Evolutionary conservation across 1,284 basidiomycete species (phyloP).

Genomic region (Bothia castanella): DNA sequence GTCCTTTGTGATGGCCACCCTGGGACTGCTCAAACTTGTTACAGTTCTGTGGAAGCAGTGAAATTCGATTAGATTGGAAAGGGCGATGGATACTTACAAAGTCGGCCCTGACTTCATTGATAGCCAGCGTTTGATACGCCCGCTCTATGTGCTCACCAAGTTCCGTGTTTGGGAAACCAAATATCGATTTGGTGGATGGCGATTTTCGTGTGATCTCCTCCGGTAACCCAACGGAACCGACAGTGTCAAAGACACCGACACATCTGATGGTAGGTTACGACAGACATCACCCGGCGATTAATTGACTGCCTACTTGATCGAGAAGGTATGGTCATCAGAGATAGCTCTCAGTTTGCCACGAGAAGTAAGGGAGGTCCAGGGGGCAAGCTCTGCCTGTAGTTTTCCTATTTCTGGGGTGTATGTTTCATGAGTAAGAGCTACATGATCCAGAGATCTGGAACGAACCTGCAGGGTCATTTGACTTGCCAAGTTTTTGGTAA

Average conservation of each 20-base stretch:
- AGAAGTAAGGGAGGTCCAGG: slow-evolving; percentile 49
- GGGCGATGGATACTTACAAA: slow-evolving; percentile 46
- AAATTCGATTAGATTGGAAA: not conserved
- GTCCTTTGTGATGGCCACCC: slow-evolving; percentile 49
- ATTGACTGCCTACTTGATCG: slow-evolving; percentile 50
- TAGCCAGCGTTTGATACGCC: slow-evolving; percentile 63
- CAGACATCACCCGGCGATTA: not conserved
- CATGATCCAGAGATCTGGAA: not conserved
- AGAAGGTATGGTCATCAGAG: slow-evolving; percentile 46
- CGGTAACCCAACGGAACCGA: slow-evolving; percentile 64
- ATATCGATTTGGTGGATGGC: slow-evolving; percentile 43
- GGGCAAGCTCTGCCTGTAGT: slow-evolving; percentile 44
- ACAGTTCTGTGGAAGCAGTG: slow-evolving; percentile 43
- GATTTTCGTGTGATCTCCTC: slow-evolving; percentile 51
- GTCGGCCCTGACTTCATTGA: slow-evolving; percentile 61
- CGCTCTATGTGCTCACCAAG: slow-evolving; percentile 61
- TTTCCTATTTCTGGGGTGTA: slow-evolving; percentile 39
- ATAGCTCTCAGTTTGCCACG: slow-evolving; percentile 51
- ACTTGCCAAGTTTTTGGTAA: slow-evolving; percentile 59
- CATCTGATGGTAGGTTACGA: slow-evolving; percentile 41
- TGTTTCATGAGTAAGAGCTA: not conserved
- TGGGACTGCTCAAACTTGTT: slow-evolving; percentile 59
- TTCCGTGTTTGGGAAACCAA: slow-evolving; percentile 57
- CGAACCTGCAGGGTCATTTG: slow-evolving; percentile 45
- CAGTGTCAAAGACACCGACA: slow-evolving; percentile 70